Percentiles rank a stretch among this genome's conserved stretches.
Evolutionary conservation across 2,329 filamentous ascomycete genomes (phyloP).

Genomic region (Reticulascus tulasneorum): DNA sequence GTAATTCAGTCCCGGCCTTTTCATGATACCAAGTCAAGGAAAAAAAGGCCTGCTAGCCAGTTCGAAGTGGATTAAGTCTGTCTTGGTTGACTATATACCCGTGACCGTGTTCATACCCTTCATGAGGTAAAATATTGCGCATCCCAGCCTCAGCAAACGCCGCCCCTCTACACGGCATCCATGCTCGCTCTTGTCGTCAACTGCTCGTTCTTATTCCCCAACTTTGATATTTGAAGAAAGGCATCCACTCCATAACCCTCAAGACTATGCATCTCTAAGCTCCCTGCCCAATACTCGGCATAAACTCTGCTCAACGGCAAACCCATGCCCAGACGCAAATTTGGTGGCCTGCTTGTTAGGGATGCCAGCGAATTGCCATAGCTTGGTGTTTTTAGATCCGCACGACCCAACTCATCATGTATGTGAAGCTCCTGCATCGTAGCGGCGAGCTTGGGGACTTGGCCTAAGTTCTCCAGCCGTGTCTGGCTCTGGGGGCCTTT

Average conservation of each 20-base stretch:
- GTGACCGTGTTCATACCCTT: too few relatives aligned
- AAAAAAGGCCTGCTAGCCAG: constrained; percentile 21
- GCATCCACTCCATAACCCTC: constrained; percentile 96
- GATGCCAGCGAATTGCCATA: constrained; percentile 68
- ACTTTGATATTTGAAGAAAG: constrained; percentile 91
- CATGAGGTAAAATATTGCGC: not conserved
- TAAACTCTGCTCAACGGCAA: constrained; percentile 91
- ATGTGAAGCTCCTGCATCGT: constrained; percentile 82
- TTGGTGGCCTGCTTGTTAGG: constrained; percentile 77
- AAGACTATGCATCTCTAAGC: constrained; percentile 81
- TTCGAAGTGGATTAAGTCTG: too few relatives aligned
- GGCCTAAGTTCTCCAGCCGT: constrained; percentile 77
- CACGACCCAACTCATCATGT: constrained; percentile 35
- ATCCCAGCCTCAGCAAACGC: not conserved
- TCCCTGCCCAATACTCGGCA: constrained; percentile 97
- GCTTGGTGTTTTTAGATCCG: constrained; percentile 36
- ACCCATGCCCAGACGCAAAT: constrained; percentile 86
- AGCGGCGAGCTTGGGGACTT: constrained; percentile 86
- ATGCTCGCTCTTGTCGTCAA: constrained; percentile 73
- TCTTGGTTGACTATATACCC: too few relatives aligned
- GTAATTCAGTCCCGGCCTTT: constrained; percentile 39
- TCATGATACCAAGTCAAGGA: constrained; percentile 46
- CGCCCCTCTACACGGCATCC: constrained; percentile 58
- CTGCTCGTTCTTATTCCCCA: constrained; percentile 98
- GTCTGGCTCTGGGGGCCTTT: constrained; percentile 79